Percentiles rank a stretch among this genome's conserved stretches.
Evolutionary conservation across 306 rosid species (phyloP).

Genomic region (Pueraria montana): DNA sequence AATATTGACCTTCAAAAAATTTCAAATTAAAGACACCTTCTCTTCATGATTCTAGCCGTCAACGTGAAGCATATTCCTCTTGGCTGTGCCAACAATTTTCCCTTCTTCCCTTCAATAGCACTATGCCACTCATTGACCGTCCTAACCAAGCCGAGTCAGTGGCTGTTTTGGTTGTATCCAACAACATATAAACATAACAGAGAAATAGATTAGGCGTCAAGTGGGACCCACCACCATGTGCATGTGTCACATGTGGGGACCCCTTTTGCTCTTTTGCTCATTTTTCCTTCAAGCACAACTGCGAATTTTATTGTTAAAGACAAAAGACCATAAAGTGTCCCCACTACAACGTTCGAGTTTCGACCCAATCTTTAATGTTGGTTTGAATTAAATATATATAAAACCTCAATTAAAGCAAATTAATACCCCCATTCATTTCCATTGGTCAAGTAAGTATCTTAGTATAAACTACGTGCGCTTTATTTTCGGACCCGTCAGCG

Average conservation of each 20-base stretch:
- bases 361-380: slow-evolving; percentile 17
- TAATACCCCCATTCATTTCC: not conserved
- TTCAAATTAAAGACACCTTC: slow-evolving; percentile 52
- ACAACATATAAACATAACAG: not conserved
- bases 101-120: not conserved
- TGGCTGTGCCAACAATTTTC: slow-evolving; percentile 40
- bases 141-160: slow-evolving; percentile 19
- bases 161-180: not conserved
- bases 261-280: slow-evolving; percentile 6
- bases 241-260: slow-evolving; percentile 24
- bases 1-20: slow-evolving; percentile 13
- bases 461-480: slow-evolving; percentile 33
- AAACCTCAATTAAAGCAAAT: not conserved
- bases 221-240: slow-evolving; percentile 60
- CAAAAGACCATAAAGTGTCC: slow-evolving; percentile 48
- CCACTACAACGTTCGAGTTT: slow-evolving; percentile 62
- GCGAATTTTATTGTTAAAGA: slow-evolving; percentile 1
- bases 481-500: slow-evolving; percentile 35
- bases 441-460: not conserved
- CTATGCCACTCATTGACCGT: slow-evolving; percentile 6
- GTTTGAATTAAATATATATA: not conserved
- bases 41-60: slow-evolving; percentile 37
- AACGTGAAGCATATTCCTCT: slow-evolving; percentile 41
- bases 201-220: not conserved
- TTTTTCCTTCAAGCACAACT: not conserved